Evolutionary conservation across 1,284 basidiomycete species (phyloP).

Genomic region (Cryptococcus amylolentus): DNA sequence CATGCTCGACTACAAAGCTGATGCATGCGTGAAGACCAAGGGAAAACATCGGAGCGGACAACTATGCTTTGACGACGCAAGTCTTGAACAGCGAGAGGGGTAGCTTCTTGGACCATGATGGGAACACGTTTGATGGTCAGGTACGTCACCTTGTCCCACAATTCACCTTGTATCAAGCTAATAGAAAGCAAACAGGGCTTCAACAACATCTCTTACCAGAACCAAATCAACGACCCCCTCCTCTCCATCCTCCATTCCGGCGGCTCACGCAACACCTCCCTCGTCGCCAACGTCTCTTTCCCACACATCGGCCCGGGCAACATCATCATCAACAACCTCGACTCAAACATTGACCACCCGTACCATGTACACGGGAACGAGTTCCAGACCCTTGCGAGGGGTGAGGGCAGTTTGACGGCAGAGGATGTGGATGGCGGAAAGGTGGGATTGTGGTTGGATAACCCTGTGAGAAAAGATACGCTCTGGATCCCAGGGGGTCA

Average conservation of each 20-base stretch:
- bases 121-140: constrained; percentile 22
- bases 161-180: not conserved
- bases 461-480: constrained; percentile 48
- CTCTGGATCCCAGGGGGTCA: constrained; percentile 28
- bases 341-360: constrained; percentile 40
- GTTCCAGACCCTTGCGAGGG: constrained; percentile 39
- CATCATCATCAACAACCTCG: constrained; percentile 42
- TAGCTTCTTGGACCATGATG: constrained; percentile 17
- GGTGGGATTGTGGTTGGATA: constrained; percentile 14
- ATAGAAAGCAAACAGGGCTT: constrained; percentile 17
- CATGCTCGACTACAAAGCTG: not conserved
- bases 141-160: constrained; percentile 8
- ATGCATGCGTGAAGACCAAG: constrained; percentile 23
- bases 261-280: constrained; percentile 14
- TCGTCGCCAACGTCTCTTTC: constrained; percentile 26
- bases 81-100: constrained; percentile 25
- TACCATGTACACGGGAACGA: constrained; percentile 37
- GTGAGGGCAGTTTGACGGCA: constrained; percentile 29
- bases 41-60: constrained; percentile 21
- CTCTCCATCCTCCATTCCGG: constrained; percentile 26
- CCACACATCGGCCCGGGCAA: constrained; percentile 24
- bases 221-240: constrained; percentile 39
- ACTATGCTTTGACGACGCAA: constrained; percentile 10
- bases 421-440: constrained; percentile 11
- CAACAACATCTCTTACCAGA: constrained; percentile 33